phyloP scores from a whole-genome alignment of 1,284 basidiomycete genomes.

The Ganoderma sinense region DNA sequence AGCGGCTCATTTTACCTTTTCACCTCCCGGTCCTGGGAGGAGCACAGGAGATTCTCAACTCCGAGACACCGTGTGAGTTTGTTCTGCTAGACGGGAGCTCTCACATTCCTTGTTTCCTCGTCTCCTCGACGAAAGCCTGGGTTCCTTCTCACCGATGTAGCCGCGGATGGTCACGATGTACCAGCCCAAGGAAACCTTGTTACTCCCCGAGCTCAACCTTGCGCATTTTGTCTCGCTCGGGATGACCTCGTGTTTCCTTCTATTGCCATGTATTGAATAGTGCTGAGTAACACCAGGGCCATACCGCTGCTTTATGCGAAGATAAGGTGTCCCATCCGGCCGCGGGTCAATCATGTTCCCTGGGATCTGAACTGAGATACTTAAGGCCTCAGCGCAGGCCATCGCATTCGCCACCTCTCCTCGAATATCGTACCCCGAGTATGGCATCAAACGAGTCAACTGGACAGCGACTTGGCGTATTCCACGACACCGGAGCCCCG shows the following conservation, averaged over 20 bases:
- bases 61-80: neutral
- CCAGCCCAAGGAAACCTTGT: neutral
- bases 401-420: too few relatives aligned
- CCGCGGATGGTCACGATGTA: neutral
- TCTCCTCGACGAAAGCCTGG: neutral
- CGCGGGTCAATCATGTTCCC: too few relatives aligned
- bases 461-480: neutral
- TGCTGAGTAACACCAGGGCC: too few relatives aligned
- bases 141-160: neutral
- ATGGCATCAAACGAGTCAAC: neutral
- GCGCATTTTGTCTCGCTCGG: neutral
- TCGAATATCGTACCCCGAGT: neutral
- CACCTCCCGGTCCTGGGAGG: neutral
- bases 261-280: too few relatives aligned
- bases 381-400: too few relatives aligned
- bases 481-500: slow-evolving; percentile 23
- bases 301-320: too few relatives aligned
- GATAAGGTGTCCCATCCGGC: too few relatives aligned
- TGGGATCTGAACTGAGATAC: too few relatives aligned
- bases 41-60: neutral
- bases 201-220: neutral
- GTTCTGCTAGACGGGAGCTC: too few relatives aligned
- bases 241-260: too few relatives aligned
- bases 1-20: neutral
- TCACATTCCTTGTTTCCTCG: neutral